Evolutionary conservation across 352 stramenopile species (phyloP).

Genomic region (Phytophthora pistaciae): DNA sequence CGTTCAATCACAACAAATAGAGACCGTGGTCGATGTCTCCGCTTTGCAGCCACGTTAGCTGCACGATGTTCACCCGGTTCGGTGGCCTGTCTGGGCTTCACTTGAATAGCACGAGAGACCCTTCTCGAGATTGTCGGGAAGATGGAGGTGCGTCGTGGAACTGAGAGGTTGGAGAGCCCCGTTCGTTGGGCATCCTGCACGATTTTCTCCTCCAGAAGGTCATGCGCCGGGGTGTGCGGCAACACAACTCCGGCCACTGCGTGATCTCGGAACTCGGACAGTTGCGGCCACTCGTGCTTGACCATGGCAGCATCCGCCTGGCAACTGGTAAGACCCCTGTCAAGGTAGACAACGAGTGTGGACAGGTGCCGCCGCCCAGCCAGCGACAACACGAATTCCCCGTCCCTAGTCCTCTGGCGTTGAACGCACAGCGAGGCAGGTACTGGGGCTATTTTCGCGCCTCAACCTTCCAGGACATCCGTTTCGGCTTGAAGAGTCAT

Average conservation of each 20-base stretch:
- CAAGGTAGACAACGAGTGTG: neutral
- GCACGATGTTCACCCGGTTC: conserved; percentile 1
- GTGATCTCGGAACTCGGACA: conserved; percentile 33
- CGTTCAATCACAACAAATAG: conserved; percentile 21
- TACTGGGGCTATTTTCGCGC: conserved; percentile 8
- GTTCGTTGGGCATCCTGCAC: conserved; percentile 32
- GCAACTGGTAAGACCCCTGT: neutral
- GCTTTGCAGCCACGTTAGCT: neutral
- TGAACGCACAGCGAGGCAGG: neutral
- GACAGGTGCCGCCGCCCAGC: neutral
- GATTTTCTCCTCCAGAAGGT: conserved; percentile 31
- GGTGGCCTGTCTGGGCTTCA: conserved; percentile 7
- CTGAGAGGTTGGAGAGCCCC: conserved; percentile 29
- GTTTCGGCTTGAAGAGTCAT: neutral
- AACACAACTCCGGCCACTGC: conserved; percentile 31
- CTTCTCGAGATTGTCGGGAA: conserved; percentile 21
- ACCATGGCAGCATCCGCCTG: conserved; percentile 30
- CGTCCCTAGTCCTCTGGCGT: neutral
- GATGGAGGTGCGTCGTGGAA: conserved; percentile 21
- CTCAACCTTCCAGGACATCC: conserved; percentile 3
- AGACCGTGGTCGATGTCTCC: conserved; percentile 6
- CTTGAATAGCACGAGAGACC: conserved; percentile 16
- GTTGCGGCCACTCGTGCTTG: conserved; percentile 32
- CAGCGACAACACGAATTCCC: conserved; percentile 2
- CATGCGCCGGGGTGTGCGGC: conserved; percentile 20